Evolutionary conservation across 108 stramenopile species (phyloP).

Genomic region (Skeletonema costatum): DNA sequence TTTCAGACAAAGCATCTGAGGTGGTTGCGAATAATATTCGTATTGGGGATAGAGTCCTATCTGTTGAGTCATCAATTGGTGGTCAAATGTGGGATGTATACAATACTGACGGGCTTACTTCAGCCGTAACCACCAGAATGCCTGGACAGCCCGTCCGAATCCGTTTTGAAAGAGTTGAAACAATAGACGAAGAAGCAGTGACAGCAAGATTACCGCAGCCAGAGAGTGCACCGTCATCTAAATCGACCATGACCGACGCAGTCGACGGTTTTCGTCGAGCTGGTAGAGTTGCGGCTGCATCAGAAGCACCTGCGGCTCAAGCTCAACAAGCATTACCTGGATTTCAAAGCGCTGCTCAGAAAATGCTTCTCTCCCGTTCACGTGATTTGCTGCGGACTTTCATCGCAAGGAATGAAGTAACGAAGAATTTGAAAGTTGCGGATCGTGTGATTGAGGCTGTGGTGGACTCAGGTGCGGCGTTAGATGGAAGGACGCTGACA

Average conservation of each 20-base stretch:
- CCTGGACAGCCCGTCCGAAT: constrained; percentile 77
- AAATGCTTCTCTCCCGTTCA: constrained; percentile 65
- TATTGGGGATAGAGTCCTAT: constrained; percentile 76
- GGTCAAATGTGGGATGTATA: constrained; percentile 85
- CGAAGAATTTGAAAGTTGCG: constrained; percentile 71
- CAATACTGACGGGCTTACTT: constrained; percentile 78
- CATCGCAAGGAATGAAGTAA: constrained; percentile 50
- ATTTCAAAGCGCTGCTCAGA: constrained; percentile 30
- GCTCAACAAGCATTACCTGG: constrained; percentile 17
- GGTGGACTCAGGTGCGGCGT: constrained; percentile 61
- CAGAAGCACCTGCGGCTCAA: constrained; percentile 5
- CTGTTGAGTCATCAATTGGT: constrained; percentile 79
- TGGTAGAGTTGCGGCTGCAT: constrained; percentile 10
- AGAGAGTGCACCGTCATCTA: constrained; percentile 5
- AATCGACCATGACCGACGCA: constrained; percentile 34
- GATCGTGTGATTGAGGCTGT: constrained; percentile 84
- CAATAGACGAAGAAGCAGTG: constrained; percentile 9
- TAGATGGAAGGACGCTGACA: constrained; percentile 76
- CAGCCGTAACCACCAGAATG: constrained; percentile 79
- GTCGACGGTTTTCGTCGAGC: constrained; percentile 47
- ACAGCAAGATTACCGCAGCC: neutral
- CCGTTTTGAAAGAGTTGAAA: constrained; percentile 62
- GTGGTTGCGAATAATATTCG: constrained; percentile 62
- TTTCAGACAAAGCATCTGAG: constrained; percentile 63
- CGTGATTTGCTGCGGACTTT: constrained; percentile 75